Base-by-base conservation (phyloP, 2,329 filamentous ascomycete genomes). In the Pyrenochaeta sp. region DNA sequence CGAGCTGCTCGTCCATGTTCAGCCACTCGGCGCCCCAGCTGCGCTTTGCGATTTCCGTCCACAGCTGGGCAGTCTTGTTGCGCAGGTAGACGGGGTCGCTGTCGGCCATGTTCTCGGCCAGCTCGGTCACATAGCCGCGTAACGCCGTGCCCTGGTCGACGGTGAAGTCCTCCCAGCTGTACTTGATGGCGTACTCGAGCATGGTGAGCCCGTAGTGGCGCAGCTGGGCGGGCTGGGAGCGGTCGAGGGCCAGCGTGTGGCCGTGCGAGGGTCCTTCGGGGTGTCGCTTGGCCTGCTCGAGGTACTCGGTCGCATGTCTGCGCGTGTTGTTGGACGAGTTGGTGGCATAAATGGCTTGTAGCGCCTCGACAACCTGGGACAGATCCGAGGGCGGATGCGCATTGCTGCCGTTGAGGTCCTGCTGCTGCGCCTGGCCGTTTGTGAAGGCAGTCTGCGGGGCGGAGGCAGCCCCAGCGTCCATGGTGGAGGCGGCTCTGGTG, bases 121-220 rank as follows among this genome's bases (percentile, higher is more conserved):
- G 84, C 66, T 87, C 80, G 42, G 96, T 74, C 29, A 96, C 84
- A 82, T 92, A 94, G 45, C 79, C 79, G 35, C 89, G 84, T 41
- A 99, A 74, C 38, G 83, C 81, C 19, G 76, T 74, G 13, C 84
- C 83, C 69, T 96, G 86, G 15, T 85, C 82, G 19, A 79, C 72
- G 14, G 80, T 82, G 63, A 92, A 91, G 35, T 87, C 83, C 23
- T 85, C 81, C 84, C 91, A 96, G 58, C 84, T 85, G 72, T 96
- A 92, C 58, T 87, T 89, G 68, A 97, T 87, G 31, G 90, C 86
- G 72, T 95, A 88, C 64, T 96, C 93, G 55, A 99, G 83, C 43
- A 99, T 81, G 19, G 92, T 95, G 21, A 99, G 81, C 44, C 92
- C 94, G 71, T 95, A 99, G 74, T 97, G 92, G 60, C 94, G 88